phyloP scores from a whole-genome alignment of 768 basidiomycete species.

The Roridomyces roridus region DNA sequence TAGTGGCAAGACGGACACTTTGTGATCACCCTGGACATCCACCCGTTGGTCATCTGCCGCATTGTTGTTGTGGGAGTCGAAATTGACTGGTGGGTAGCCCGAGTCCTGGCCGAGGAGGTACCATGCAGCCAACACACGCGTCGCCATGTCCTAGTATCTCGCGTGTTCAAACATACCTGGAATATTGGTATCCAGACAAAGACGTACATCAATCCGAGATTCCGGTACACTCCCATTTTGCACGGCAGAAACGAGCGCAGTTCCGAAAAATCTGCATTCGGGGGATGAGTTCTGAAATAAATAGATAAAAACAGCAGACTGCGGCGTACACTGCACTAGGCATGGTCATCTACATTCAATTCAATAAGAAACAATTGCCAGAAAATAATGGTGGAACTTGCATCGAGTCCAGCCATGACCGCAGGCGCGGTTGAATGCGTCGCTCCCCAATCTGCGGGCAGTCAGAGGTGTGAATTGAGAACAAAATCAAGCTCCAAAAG shows the following conservation, averaged over 20 bases:
- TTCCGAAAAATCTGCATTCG: conserved; percentile 12
- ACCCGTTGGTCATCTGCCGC: conserved; percentile 47
- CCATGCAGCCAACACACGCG: conserved; percentile 75
- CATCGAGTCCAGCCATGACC: conserved; percentile 66
- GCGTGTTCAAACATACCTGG: too few relatives aligned
- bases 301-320: conserved; percentile 45
- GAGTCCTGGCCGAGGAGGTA: conserved; percentile 60
- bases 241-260: conserved; percentile 46
- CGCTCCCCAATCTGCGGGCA: conserved; percentile 62
- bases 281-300: not conserved
- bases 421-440: conserved; percentile 58
- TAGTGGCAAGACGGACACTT: conserved; percentile 35
- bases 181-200: conserved; percentile 29
- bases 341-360: conserved; percentile 76
- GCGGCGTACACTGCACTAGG: conserved; percentile 70
- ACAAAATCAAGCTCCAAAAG: not conserved
- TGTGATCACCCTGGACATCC: conserved; percentile 65
- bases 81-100: conserved; percentile 64
- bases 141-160: conserved; percentile 63
- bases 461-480: too few relatives aligned
- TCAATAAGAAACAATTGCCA: too few relatives aligned
- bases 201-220: conserved; percentile 55
- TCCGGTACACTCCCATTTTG: conserved; percentile 63
- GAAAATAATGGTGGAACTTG: too few relatives aligned
- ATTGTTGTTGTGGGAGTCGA: conserved; percentile 55